Evolutionary conservation across 1,284 basidiomycete genomes (phyloP), one percentile per base, ranked within the genome.

Genomic region (Naganishia liquefaciens): DNA sequence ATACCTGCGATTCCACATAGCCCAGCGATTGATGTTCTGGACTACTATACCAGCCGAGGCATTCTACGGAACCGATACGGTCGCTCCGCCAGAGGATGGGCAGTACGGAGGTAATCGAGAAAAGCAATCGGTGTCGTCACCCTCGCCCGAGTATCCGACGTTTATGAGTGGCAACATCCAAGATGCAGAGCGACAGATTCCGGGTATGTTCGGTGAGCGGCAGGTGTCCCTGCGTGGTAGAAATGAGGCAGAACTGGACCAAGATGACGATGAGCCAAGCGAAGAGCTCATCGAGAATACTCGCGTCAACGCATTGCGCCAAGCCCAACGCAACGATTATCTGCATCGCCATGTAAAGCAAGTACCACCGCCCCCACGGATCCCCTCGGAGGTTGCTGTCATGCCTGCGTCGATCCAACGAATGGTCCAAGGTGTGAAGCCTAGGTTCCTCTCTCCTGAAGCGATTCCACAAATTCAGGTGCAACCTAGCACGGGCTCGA

Each of bases 31-130:
- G 53, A 64, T 11, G 11, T 61, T 58, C 43, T 70, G 21, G 77
- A 77, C 62, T 71, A 75, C 13, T 75, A 78, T 65, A 75, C 77
- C 43, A 75, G 76, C 66, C 76, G 77, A 50, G 30, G 54, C 54
- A 2, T 49, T 60, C 39, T 46, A 40, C 13, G 42, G 39, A 5
- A 39, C 39, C 17, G 23, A 62, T 28, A 33, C 33, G 9, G 25
- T 52, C 4, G 43, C 50, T 27, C 28, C 5, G n/a, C 40, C 50
- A 30, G 40, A 17, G n/a, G 13, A n/a, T 13, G 33, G n/a, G 19
- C 10, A 13, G 51, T 53, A 53, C 51, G 19, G 30, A 7, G 5
- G 39, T 10, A 25, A 21, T 23, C 21, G 25, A 27, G 47, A 61
- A 17, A 30, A 62, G 30, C 23, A 21, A 21, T 11, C 28, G 13